phyloP scores from a whole-genome alignment of 768 basidiomycete species.

The Lactifluus volemus region DNA sequence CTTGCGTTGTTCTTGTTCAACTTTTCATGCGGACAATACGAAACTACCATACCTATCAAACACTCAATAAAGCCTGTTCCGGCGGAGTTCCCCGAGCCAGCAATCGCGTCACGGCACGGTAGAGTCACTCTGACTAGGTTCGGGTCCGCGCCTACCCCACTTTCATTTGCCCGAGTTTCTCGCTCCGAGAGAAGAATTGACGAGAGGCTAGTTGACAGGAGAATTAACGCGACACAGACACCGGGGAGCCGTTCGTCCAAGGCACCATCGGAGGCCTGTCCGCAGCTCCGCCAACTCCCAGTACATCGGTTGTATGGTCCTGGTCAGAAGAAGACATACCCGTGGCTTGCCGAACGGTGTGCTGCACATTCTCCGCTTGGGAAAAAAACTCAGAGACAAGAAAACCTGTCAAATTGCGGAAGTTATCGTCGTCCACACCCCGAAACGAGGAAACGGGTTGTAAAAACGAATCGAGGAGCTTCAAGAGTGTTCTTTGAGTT shows the following conservation, averaged over 20 bases:
- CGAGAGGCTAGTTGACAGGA: slow-evolving; percentile 14
- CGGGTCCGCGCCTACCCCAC: not conserved
- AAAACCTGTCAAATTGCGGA: not conserved
- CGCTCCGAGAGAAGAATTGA: slow-evolving; percentile 12
- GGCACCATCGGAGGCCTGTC: not conserved
- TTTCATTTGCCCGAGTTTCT: not conserved
- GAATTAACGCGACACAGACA: slow-evolving; percentile 15
- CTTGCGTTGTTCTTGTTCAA: not conserved
- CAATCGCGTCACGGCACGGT: slow-evolving; percentile 6
- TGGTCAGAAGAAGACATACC: not conserved
- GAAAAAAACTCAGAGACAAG: slow-evolving; percentile 8
- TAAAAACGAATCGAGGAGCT: slow-evolving; percentile 78
- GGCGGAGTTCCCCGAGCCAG: slow-evolving; percentile 3
- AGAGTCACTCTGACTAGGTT: slow-evolving; percentile 5
- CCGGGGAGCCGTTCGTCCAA: slow-evolving; percentile 15
- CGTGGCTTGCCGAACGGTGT: slow-evolving; percentile 10
- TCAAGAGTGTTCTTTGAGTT: slow-evolving; percentile 80
- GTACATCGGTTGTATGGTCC: not conserved
- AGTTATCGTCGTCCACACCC: not conserved
- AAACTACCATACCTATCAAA: slow-evolving; percentile 21
- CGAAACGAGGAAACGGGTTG: slow-evolving; percentile 34
- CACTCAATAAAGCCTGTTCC: slow-evolving; percentile 19
- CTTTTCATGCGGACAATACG: not conserved
- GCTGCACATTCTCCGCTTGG: not conserved
- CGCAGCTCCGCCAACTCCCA: not conserved